Conservation (phyloP, 192 early-diverging fungal species). For the Coemansia sp. region DNA sequence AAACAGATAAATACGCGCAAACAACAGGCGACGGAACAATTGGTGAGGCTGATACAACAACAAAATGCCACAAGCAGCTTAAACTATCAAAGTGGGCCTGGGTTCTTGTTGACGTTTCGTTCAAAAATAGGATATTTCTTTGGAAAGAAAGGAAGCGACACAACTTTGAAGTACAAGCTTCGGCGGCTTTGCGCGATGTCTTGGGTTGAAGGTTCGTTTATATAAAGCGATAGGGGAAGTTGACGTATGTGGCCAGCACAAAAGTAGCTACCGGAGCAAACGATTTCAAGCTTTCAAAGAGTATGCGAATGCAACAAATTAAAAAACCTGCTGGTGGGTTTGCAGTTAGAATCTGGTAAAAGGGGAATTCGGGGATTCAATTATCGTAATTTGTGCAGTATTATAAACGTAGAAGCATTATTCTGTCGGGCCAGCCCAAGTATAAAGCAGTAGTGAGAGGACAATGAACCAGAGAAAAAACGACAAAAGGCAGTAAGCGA, state of each 20-base stretch:
- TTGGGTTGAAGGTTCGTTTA: not conserved
- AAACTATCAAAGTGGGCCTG: not conserved
- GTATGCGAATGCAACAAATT: not conserved
- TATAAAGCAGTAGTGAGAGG: not conserved
- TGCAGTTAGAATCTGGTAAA: not conserved
- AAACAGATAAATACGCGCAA: not conserved
- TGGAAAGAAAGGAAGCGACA: not conserved
- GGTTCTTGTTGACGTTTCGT: not conserved
- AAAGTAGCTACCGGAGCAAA: not conserved
- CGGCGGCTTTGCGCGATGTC: not conserved
- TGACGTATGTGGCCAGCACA: not conserved
- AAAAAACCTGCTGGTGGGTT: not conserved
- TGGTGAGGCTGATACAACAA: not conserved
- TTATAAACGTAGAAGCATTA: conserved; percentile 9
- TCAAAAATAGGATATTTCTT: not conserved
- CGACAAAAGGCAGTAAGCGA: not conserved
- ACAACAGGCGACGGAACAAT: not conserved
- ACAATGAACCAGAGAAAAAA: not conserved
- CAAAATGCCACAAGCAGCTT: not conserved
- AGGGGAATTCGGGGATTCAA: conserved; percentile 5
- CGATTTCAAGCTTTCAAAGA: not conserved
- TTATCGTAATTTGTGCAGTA: conserved; percentile 11
- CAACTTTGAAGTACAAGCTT: not conserved
- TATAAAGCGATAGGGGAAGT: not conserved
- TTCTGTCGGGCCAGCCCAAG: conserved; percentile 11